These are phyloP conservation scores for Flammula alnicola DNA, from an alignment of 1,284 basidiomycete species.

Conservation along the genomic window DNA sequence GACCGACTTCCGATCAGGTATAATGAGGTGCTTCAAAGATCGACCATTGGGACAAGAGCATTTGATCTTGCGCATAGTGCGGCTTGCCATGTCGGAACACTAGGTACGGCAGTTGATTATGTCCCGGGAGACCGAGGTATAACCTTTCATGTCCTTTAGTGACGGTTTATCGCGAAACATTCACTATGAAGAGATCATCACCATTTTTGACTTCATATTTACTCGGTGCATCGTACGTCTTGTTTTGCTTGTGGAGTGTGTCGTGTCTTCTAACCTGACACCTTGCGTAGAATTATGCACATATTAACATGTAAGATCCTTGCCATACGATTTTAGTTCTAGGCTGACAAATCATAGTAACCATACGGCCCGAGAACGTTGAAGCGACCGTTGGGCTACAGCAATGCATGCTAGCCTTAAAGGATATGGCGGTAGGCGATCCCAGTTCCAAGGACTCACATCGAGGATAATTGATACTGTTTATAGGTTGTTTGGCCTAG, in stretches of 20 bases:
- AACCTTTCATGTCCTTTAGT: constrained; percentile 39
- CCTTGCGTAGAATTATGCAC: constrained; percentile 73
- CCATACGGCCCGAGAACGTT: constrained; percentile 67
- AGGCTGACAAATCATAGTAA: constrained; percentile 48
- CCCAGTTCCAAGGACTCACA: background rate
- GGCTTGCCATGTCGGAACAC: constrained; percentile 73
- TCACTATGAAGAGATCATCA: constrained; percentile 64
- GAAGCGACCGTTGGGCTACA: constrained; percentile 71
- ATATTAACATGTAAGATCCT: constrained; percentile 66
- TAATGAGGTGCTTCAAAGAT: constrained; percentile 44
- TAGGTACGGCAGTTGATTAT: constrained; percentile 48
- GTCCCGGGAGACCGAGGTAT: background rate
- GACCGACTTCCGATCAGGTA: constrained; percentile 35
- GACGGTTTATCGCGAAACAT: constrained; percentile 62
- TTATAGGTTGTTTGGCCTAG: constrained; percentile 69
- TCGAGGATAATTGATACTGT: constrained; percentile 16
- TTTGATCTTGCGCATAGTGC: constrained; percentile 81
- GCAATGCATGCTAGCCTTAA: constrained; percentile 69
- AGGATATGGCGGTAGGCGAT: constrained; percentile 68
- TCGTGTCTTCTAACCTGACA: constrained; percentile 11
- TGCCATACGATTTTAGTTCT: constrained; percentile 3
- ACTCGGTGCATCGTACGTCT: constrained; percentile 72
- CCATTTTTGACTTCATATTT: constrained; percentile 78
- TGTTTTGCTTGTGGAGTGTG: constrained; percentile 11
- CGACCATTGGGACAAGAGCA: constrained; percentile 57